These are phyloP conservation scores for Starmerella potacharoeniae DNA, from an alignment of 805 yeast genomes.

Conservation along the genomic window DNA sequence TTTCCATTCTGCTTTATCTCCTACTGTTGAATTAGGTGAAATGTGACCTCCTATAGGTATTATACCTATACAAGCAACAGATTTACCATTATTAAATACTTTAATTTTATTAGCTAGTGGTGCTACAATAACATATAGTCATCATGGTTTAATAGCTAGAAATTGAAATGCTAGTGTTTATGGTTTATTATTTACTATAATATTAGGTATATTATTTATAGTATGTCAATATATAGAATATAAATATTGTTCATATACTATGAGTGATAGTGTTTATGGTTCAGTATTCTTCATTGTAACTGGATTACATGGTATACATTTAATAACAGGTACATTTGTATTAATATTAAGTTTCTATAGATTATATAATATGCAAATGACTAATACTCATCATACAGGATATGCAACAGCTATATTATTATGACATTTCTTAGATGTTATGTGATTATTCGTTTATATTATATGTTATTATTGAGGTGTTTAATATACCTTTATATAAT, in stretches of 20 bases:
- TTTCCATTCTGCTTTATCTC: background rate
- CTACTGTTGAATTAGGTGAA: background rate
- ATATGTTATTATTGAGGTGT: background rate
- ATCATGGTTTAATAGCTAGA: background rate
- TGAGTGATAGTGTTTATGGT: background rate
- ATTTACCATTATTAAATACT: background rate
- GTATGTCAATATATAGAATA: background rate
- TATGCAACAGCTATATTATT: background rate
- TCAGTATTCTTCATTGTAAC: background rate
- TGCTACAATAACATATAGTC: background rate
- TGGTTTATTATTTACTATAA: background rate
- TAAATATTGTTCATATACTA: background rate
- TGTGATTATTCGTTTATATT: background rate
- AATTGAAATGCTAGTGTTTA: background rate
- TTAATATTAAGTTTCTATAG: background rate
- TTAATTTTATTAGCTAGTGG: background rate
- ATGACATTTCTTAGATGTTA: background rate
- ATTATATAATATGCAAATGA: background rate
- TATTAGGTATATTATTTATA: background rate
- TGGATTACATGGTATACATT: background rate
- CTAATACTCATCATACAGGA: background rate
- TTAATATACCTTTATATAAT: background rate
- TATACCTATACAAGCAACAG: background rate
- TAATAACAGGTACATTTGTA: background rate
- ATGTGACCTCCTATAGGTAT: background rate